Base-by-base conservation (phyloP, 345 rosid genomes). In the Capsella bursapastoris region DNA sequence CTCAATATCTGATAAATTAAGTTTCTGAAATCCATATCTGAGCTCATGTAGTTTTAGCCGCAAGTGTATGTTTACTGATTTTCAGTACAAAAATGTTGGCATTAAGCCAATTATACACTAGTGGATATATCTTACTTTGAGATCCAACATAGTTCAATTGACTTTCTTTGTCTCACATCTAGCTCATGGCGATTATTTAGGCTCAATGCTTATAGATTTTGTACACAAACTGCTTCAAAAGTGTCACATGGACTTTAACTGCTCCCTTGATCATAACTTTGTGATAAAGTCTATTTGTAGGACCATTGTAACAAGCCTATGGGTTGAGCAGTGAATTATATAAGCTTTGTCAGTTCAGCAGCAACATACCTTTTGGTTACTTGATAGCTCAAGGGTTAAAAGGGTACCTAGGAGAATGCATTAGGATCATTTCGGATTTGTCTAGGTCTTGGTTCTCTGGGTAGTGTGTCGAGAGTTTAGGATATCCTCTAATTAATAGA, bases 341-440 rank as follows among this genome's bases (percentile, higher is more conserved):
- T 27, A 25, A 22, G 51, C 35, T n/a, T n/a, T 25, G 4, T 25
- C 37, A 27, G 14, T 28, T 62, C 1, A 27, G 35, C 4, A 43
- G 35, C 13, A 43, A 43, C 3, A 7, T 7, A 61, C 13, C 13
- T 12, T 43, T 14, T 62, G 38, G 4, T 44, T 28, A 28, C 12
- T 14, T 43, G 51, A 44, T 13, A 27, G 51, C 7, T 41, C 7
- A 8, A 60, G 10, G 0, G 8, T 57, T 57, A 8, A 14, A 10
- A 6, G 16, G 48, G 45, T n/a, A 58, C 10, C 34, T 60, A 60
- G 34, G 48, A 60, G 49, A 37, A 38, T 59, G 65, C 9, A 61
- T 25, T 41, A 0, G 6, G 35, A 8, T 61, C 66, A 43, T 27
- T 61, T 14, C 4, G 7, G 4, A 3, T 41, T 41, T 61, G 35